phyloP scores from a whole-genome alignment of 1,139 yeast species.

The Trichomonascaceae sp. region DNA sequence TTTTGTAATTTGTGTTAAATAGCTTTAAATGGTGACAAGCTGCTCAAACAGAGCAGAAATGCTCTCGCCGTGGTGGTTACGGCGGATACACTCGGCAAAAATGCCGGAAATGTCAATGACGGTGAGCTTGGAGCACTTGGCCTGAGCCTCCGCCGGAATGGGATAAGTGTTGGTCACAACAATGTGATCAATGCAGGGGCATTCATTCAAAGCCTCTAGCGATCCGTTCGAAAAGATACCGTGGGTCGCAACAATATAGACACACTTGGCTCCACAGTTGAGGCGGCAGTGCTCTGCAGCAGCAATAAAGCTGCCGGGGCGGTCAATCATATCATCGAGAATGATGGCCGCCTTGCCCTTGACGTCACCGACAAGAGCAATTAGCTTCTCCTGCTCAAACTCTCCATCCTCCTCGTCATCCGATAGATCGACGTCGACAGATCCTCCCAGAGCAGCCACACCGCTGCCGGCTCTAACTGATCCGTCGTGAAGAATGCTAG shows the following conservation, averaged over 20 bases:
- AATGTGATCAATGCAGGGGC: slow-evolving; percentile 72
- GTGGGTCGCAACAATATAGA: slow-evolving; percentile 88
- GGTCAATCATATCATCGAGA: slow-evolving; percentile 92
- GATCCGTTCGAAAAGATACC: slow-evolving; percentile 86
- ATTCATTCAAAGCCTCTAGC: slow-evolving; percentile 61
- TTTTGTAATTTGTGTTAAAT: slow-evolving; percentile 1
- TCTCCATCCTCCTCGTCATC: slow-evolving; percentile 70
- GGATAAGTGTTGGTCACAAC: slow-evolving; percentile 97
- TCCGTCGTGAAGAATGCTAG: slow-evolving; percentile 5
- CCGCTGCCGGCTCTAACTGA: slow-evolving; percentile 4
- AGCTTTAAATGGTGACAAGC: slow-evolving; percentile 40
- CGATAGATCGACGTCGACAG: slow-evolving; percentile 69
- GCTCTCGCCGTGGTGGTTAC: slow-evolving; percentile 96
- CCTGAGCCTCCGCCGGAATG: slow-evolving; percentile 48
- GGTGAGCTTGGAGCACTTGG: slow-evolving; percentile 50
- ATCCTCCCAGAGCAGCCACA: slow-evolving; percentile 52
- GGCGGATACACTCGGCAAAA: slow-evolving; percentile 94
- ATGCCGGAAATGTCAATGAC: slow-evolving; percentile 91
- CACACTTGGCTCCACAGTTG: slow-evolving; percentile 90
- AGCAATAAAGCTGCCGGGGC: slow-evolving; percentile 84
- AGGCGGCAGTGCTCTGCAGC: slow-evolving; percentile 95
- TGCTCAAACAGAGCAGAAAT: slow-evolving; percentile 87
- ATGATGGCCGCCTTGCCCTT: slow-evolving; percentile 83
- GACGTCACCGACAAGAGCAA: slow-evolving; percentile 94
- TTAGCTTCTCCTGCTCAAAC: slow-evolving; percentile 64